Conservation (phyloP, 345 rosid genomes). For the Eucalyptus albens region DNA sequence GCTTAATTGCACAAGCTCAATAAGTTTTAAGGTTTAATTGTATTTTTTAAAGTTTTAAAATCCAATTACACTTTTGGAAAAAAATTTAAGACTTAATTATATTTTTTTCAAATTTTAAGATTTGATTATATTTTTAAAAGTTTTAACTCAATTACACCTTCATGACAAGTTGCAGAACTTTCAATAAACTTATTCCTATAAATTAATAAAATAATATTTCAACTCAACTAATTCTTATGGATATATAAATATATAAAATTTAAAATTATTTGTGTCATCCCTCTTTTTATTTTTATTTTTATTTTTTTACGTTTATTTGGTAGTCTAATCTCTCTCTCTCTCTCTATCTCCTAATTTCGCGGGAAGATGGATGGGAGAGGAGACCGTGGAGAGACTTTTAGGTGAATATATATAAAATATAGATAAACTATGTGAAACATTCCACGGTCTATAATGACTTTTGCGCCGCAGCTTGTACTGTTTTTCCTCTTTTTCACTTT, state of each 20-base stretch:
- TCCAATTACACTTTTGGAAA: too few species aligned
- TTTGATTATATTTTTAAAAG: too few species aligned
- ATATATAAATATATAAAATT: not conserved
- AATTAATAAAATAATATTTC: too few species aligned
- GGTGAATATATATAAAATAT: not conserved
- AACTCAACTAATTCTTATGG: not conserved
- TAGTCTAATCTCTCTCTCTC: not conserved
- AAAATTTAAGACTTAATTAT: too few species aligned
- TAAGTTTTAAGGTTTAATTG: not conserved
- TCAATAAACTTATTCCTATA: too few species aligned
- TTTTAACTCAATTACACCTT: fast-evolving
- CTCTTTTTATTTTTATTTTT: not conserved
- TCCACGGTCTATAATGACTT: not conserved
- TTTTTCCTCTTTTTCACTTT: not conserved
- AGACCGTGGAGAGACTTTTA: not conserved
- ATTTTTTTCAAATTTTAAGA: not conserved
- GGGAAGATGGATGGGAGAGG: not conserved
- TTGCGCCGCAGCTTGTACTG: not conserved
- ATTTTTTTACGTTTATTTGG: not conserved
- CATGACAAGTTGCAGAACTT: fast-evolving
- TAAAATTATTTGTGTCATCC: not conserved
- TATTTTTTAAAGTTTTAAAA: too few species aligned
- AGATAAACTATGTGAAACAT: not conserved
- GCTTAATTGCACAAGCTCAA: not conserved
- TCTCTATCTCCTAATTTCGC: not conserved